Conservation (phyloP, 208 protist species). For the Acanthamoeba lenticulata region DNA sequence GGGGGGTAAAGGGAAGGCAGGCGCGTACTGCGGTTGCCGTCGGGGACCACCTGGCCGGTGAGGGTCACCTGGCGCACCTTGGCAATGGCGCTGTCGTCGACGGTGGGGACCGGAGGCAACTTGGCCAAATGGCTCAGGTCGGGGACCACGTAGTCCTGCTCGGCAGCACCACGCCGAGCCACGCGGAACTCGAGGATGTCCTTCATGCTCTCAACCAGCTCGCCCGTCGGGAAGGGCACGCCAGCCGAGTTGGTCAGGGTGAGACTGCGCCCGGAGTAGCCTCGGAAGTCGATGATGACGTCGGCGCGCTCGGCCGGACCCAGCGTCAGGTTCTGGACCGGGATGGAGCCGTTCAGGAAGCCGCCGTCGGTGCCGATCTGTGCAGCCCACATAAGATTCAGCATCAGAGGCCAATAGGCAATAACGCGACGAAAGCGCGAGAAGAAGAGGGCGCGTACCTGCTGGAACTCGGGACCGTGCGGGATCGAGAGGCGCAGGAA, state of each 20-base stretch:
- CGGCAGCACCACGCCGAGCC: neutral
- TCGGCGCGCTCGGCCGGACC: neutral
- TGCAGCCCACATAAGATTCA: neutral
- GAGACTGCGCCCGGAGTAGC: neutral
- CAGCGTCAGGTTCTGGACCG: neutral
- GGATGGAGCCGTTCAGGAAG: neutral
- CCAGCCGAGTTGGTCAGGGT: neutral
- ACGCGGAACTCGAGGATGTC: constrained; percentile 45
- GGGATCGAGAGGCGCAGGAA: neutral
- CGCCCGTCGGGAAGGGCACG: neutral
- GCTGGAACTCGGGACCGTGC: neutral
- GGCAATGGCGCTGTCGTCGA: neutral
- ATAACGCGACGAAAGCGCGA: neutral
- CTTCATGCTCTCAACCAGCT: neutral
- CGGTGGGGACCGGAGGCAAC: neutral
- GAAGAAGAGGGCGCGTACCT: neutral
- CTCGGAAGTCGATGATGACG: constrained; percentile 37
- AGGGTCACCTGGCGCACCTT: neutral
- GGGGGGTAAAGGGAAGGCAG: neutral
- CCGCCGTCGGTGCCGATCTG: constrained; percentile 44
- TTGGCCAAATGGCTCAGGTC: neutral
- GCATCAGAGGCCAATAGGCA: neutral
- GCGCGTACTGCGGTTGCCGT: neutral
- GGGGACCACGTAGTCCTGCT: neutral
- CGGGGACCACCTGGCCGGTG: neutral